Percentiles rank a stretch among this genome's conserved stretches.
Conservation (phyloP, 1,284 basidiomycete genomes). For the Cystobasidium sp. region DNA sequence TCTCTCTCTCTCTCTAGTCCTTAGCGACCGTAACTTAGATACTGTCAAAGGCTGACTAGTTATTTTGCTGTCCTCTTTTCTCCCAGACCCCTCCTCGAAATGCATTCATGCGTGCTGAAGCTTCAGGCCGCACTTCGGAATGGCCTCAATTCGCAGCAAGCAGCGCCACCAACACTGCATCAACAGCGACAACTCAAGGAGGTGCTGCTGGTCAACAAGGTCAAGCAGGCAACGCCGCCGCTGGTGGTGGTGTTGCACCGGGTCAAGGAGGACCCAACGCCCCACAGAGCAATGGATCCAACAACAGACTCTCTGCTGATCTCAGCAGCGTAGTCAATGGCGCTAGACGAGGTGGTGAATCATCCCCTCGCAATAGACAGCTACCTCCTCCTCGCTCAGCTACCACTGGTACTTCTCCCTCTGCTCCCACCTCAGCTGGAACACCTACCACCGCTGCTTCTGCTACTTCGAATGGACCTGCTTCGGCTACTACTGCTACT, state of each 20-base stretch:
- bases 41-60: background rate
- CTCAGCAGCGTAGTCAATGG: conserved; percentile 35
- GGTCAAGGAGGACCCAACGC: conserved; percentile 4
- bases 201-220: conserved; percentile 71
- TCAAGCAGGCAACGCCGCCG: conserved; percentile 57
- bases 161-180: conserved; percentile 65
- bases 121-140: conserved; percentile 60
- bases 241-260: background rate
- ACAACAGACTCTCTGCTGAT: conserved; percentile 35
- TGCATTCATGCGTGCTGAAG: conserved; percentile 59
- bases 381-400: conserved; percentile 39
- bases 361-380: conserved; percentile 37
- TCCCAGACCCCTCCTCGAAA: conserved; percentile 75
- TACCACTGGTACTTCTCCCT: conserved; percentile 30
- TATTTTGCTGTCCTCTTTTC: conserved; percentile 54
- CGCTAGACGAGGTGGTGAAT: conserved; percentile 21
- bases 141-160: conserved; percentile 83
- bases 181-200: conserved; percentile 64
- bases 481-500: conserved; percentile 20
- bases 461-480: conserved; percentile 23
- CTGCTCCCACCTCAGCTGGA: background rate
- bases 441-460: background rate
- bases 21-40: background rate
- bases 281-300: background rate
- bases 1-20: too few species aligned